phyloP scores from a whole-genome alignment of 2,329 filamentous ascomycete genomes.

The Cladorrhinum sp. region DNA sequence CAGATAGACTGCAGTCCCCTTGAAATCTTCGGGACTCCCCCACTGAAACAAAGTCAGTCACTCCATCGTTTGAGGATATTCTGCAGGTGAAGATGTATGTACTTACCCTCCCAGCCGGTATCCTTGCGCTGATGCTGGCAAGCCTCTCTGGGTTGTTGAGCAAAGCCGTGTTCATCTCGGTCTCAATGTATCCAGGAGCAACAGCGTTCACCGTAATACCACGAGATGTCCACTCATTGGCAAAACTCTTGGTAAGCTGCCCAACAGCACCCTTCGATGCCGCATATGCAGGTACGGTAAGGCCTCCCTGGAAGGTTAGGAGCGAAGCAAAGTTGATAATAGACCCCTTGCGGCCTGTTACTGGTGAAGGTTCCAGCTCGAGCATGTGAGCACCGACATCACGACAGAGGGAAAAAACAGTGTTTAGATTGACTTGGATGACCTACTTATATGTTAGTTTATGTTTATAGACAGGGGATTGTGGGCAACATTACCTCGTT shows the following conservation, averaged over 20 bases:
- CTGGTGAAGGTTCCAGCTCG: constrained; percentile 43
- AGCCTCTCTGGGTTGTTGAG: constrained; percentile 68
- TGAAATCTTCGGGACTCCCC: constrained; percentile 84
- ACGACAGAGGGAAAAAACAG: constrained; percentile 75
- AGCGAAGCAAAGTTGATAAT: constrained; percentile 86
- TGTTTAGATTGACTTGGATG: constrained; percentile 80
- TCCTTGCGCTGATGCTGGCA: constrained; percentile 72
- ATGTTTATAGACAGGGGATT: not conserved
- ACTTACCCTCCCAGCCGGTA: constrained; percentile 66
- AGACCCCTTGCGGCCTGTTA: constrained; percentile 58
- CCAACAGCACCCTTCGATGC: constrained; percentile 81
- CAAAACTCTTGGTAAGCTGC: constrained; percentile 79
- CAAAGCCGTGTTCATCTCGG: constrained; percentile 90
- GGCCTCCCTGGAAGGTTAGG: constrained; percentile 79
- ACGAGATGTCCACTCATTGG: constrained; percentile 80
- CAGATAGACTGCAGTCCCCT: constrained; percentile 75
- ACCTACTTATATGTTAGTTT: constrained; percentile 44
- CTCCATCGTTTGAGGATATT: not conserved
- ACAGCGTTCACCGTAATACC: constrained; percentile 86
- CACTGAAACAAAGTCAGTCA: constrained; percentile 43
- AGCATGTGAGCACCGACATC: constrained; percentile 81
- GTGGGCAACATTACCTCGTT: constrained; percentile 49
- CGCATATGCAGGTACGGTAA: constrained; percentile 86
- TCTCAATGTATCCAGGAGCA: constrained; percentile 85
- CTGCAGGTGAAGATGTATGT: not conserved